Evolutionary conservation across 805 yeast species (phyloP), one percentile per base, ranked within the genome.

Genomic region (Suhomyces emberorum): DNA sequence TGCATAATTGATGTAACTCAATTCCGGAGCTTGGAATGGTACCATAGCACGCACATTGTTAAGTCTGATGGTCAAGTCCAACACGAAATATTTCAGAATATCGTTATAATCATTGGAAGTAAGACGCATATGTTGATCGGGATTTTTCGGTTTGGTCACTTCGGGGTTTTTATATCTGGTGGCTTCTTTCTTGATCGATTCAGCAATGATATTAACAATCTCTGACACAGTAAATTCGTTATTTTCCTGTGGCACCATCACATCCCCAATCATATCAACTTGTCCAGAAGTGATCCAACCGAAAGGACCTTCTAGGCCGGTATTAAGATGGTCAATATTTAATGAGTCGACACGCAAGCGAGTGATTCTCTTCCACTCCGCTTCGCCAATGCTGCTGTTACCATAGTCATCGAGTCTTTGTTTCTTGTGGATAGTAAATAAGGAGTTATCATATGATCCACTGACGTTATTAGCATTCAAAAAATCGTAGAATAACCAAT

Each of bases 231-330:
- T 55, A 32, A 73, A 57, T 28, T 73, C 77, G 22, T 76, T 74
- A 28, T 71, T 69, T 35, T 77, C 80, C 31, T 77, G 76, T 0
- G 95, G 95, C 2, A 88, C 79, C 72, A 81, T 77, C 12, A 91
- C 78, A 54, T 93, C 97, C 6, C 96, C 97, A 44, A 87, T 65
- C 81, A 93, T 82, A 59, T 93, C 97, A 15, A 91, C 98, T 34
- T 79, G 79, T 10, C 99, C 98, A 43, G 77, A 74, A 4, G 87
- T 79, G 38, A 93, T 91, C 99, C 99, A 93, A 5, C 98, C 97
- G 60, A 93, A 88, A 9, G 98, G 96, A 0, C 99, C 98, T 37
- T 81, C 80, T 39, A 86, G 74, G 0, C 97, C 98, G 1, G 86
- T 77, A 54, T 93, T 93, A 39, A 93, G 63, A 60, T 93, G 98